Conservation (phyloP, 352 stramenopile genomes). For the Pythium utonaiense region DNA sequence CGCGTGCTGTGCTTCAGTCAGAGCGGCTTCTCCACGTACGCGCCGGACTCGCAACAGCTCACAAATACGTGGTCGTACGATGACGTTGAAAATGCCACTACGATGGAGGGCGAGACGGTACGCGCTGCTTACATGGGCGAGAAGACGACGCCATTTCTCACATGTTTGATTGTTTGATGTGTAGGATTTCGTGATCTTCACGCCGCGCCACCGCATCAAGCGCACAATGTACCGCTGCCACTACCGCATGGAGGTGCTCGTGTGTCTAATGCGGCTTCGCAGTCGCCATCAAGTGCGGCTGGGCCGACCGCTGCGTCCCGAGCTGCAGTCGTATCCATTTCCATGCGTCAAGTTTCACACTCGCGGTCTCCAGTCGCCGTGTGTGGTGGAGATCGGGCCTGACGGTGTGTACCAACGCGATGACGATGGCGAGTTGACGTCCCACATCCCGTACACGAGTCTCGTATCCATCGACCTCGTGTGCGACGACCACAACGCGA, state of each 20-base stretch:
- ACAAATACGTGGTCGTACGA: slow-evolving; percentile 84
- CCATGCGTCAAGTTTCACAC: slow-evolving; percentile 59
- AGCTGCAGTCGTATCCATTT: slow-evolving; percentile 58
- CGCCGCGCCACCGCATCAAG: slow-evolving; percentile 73
- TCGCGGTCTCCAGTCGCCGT: slow-evolving; percentile 54
- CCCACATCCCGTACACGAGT: slow-evolving; percentile 77
- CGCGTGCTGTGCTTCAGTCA: slow-evolving; percentile 78
- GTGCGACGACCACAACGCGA: slow-evolving; percentile 67
- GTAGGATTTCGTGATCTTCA: slow-evolving; percentile 67
- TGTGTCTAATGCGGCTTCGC: slow-evolving; percentile 72
- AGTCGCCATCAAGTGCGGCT: slow-evolving; percentile 53
- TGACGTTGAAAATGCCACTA: slow-evolving; percentile 58
- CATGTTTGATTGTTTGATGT: background rate
- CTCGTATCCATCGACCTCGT: slow-evolving; percentile 81
- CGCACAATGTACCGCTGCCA: slow-evolving; percentile 79
- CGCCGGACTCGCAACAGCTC: slow-evolving; percentile 61
- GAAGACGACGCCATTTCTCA: too few relatives aligned
- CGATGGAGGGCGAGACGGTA: slow-evolving; percentile 63
- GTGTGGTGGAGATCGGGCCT: slow-evolving; percentile 61
- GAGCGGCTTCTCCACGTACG: slow-evolving; percentile 67
- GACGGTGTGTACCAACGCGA: slow-evolving; percentile 79
- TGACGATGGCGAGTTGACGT: slow-evolving; percentile 70
- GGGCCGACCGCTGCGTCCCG: slow-evolving; percentile 18
- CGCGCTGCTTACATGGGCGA: background rate
- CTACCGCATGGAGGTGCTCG: slow-evolving; percentile 81